Evolutionary conservation across 805 yeast genomes (phyloP).

Genomic region (Kodamaea laetipori): DNA sequence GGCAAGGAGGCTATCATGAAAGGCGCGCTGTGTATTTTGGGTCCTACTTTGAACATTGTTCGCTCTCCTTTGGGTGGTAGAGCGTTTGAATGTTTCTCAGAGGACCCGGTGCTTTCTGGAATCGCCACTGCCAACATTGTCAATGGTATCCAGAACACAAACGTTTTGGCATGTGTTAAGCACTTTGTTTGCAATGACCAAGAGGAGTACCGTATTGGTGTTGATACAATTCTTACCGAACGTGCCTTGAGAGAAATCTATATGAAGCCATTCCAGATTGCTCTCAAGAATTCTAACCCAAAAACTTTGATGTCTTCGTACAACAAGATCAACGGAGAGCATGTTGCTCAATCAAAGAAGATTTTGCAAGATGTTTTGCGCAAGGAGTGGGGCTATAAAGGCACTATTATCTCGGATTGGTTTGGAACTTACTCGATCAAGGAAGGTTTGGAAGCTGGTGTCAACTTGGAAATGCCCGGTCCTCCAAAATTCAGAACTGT

Average conservation of each 20-base stretch:
- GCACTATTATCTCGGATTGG: constrained; percentile 66
- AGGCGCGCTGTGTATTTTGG: constrained; percentile 52
- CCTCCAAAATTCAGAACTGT: constrained; percentile 50
- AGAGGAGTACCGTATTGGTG: constrained; percentile 54
- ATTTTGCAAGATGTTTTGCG: constrained; percentile 51
- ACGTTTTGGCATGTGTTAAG: constrained; percentile 58
- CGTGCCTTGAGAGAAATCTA: constrained; percentile 67
- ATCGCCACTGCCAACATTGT: constrained; percentile 50
- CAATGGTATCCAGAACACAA: constrained; percentile 54
- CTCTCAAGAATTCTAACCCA: constrained; percentile 55
- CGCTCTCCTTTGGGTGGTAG: constrained; percentile 63
- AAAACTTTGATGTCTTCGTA: constrained; percentile 61
- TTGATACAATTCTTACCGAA: constrained; percentile 53
- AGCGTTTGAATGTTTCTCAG: constrained; percentile 62
- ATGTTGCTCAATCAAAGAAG: constrained; percentile 49
- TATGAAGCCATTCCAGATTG: constrained; percentile 63
- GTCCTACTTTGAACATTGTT: constrained; percentile 53
- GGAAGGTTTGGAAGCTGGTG: constrained; percentile 53
- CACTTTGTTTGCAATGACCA: constrained; percentile 66
- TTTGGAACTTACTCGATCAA: constrained; percentile 54
- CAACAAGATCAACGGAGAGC: constrained; percentile 63
- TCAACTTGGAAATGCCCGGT: constrained; percentile 72
- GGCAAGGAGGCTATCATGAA: constrained; percentile 56
- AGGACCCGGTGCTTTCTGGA: constrained; percentile 55
- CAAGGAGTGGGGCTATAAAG: constrained; percentile 59